phyloP scores from a whole-genome alignment of 495 filamentous ascomycete species.

The Penicillium argentinense region DNA sequence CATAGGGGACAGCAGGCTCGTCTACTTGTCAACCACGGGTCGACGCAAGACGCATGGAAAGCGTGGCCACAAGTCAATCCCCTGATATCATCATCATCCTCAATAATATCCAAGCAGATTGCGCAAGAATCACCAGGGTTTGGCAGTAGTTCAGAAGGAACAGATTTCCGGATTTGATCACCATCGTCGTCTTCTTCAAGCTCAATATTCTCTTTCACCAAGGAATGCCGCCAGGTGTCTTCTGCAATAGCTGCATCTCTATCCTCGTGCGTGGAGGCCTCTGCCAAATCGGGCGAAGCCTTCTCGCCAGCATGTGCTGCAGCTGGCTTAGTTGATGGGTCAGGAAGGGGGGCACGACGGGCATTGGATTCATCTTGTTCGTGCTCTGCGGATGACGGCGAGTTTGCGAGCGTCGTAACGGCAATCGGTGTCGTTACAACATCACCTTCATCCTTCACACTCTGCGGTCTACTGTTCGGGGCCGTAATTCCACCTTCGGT shows the following conservation, averaged over 20 bases:
- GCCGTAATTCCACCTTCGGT: constrained; percentile 82
- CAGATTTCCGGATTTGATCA: constrained; percentile 78
- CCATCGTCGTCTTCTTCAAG: constrained; percentile 70
- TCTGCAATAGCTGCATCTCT: constrained; percentile 1
- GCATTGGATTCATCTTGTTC: constrained; percentile 14
- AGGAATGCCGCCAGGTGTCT: constrained; percentile 22
- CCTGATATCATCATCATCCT: constrained; percentile 93
- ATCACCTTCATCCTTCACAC: constrained; percentile 20
- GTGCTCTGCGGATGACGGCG: constrained; percentile 16
- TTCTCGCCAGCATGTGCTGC: constrained; percentile 22
- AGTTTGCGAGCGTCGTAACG: neutral
- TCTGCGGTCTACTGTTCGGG: constrained; percentile 45
- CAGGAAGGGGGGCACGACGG: constrained; percentile 14
- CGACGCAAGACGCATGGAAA: constrained; percentile 91
- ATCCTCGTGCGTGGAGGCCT: neutral
- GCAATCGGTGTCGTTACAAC: constrained; percentile 10
- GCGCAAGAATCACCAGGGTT: constrained; percentile 94
- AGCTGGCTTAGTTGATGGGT: constrained; percentile 5
- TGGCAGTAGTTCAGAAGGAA: constrained; percentile 78
- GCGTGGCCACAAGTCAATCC: constrained; percentile 93
- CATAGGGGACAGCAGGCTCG: constrained; percentile 95
- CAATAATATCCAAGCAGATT: constrained; percentile 90
- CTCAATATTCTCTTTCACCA: constrained; percentile 17
- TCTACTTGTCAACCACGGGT: constrained; percentile 92
- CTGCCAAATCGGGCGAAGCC: neutral